Percentiles rank a stretch among this genome's conserved stretches.
These are phyloP conservation scores for Pholiota molesta DNA, from an alignment of 768 basidiomycete genomes.

Conservation along the genomic window DNA sequence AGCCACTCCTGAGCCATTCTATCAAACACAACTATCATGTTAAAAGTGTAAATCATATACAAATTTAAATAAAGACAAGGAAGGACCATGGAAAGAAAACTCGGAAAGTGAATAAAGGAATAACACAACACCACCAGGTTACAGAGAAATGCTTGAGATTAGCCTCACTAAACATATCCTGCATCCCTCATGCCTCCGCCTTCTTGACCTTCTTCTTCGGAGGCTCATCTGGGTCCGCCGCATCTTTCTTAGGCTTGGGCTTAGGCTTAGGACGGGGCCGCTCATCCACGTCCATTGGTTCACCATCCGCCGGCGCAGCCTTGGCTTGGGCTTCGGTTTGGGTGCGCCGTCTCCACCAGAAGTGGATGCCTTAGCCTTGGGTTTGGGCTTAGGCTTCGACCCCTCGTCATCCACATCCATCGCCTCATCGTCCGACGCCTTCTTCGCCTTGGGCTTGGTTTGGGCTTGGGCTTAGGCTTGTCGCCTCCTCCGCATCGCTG, in stretches of 20 bases:
- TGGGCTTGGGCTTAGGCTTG: constrained; percentile 44
- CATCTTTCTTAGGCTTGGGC: constrained; percentile 44
- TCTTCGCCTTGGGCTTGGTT: constrained; percentile 49
- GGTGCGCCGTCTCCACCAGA: constrained; percentile 39
- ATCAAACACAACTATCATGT: too few species aligned
- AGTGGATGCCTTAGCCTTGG: constrained; percentile 42
- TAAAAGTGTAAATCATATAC: neutral
- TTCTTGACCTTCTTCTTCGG: constrained; percentile 81
- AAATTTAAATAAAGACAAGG: neutral
- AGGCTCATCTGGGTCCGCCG: constrained; percentile 51
- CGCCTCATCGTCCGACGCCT: constrained; percentile 30
- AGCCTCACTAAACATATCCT: neutral
- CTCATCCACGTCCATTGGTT: constrained; percentile 53
- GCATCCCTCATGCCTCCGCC: constrained; percentile 31
- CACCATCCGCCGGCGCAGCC: constrained; percentile 30
- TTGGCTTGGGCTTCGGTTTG: constrained; percentile 51
- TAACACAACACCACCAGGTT: neutral
- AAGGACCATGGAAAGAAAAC: neutral
- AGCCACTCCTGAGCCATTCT: too few species aligned
- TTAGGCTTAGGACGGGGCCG: constrained; percentile 36
- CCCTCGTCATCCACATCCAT: constrained; percentile 42
- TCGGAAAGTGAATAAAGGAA: neutral
- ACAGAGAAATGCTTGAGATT: neutral
- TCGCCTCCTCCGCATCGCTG: constrained; percentile 42
- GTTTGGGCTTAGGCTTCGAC: constrained; percentile 42